These are phyloP conservation scores for Vitis hybrid DNA, from an alignment of 177 flowering plant species.

Conservation along the genomic window DNA sequence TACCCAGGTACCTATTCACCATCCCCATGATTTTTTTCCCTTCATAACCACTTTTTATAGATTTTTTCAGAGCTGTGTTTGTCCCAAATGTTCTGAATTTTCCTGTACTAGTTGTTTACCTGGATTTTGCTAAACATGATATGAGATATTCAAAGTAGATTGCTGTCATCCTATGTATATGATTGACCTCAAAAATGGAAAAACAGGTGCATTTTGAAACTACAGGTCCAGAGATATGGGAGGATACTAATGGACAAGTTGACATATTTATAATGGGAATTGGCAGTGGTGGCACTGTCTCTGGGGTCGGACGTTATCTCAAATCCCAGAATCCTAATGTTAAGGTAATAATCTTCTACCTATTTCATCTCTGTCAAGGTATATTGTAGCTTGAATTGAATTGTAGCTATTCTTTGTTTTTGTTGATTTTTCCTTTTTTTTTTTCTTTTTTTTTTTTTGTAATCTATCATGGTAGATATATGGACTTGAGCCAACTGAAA, in stretches of 20 bases:
- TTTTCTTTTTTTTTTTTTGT: too few relatives aligned
- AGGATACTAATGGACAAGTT: constrained; percentile 73
- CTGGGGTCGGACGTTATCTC: constrained; percentile 87
- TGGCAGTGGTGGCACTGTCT: constrained; percentile 89
- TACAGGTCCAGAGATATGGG: constrained; percentile 97
- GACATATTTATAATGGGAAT: constrained; percentile 96
- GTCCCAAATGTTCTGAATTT: not conserved
- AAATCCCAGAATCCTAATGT: constrained; percentile 64
- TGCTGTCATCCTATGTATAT: not conserved
- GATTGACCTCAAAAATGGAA: not conserved
- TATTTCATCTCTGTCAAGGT: not conserved
- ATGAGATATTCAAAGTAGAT: not conserved
- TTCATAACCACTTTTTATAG: not conserved
- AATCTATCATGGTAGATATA: constrained; percentile 25
- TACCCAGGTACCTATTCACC: constrained; percentile 43
- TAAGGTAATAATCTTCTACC: constrained; percentile 41
- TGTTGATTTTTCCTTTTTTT: not conserved
- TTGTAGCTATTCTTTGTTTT: too few relatives aligned
- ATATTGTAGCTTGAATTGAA: too few relatives aligned
- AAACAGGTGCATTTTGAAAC: constrained; percentile 88
- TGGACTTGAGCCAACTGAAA: constrained; percentile 78
- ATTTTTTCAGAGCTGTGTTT: not conserved
- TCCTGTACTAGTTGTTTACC: not conserved
- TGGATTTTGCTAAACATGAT: not conserved
- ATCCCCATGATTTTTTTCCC: not conserved